phyloP scores from a whole-genome alignment of 768 basidiomycete species.

The Terana coerulea region DNA sequence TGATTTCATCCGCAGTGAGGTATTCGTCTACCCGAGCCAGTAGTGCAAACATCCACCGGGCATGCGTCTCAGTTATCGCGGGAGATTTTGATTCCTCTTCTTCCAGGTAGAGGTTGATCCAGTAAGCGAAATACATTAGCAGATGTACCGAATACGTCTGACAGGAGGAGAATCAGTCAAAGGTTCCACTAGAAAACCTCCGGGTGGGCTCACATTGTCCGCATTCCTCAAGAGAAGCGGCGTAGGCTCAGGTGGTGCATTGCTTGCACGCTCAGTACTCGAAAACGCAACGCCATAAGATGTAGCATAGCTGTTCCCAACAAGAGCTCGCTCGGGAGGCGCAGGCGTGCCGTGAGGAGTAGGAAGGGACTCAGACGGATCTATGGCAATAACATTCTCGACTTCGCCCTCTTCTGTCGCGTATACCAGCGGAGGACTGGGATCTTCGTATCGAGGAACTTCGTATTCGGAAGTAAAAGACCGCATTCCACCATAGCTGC shows the following conservation, averaged over 20 bases:
- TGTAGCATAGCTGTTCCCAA: neutral
- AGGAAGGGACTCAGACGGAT: slow-evolving; percentile 36
- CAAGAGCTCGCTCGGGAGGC: slow-evolving; percentile 13
- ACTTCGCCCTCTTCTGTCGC: slow-evolving; percentile 42
- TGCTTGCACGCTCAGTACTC: neutral
- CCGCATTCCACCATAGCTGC: slow-evolving; percentile 29
- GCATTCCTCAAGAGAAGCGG: slow-evolving; percentile 53
- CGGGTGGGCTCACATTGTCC: slow-evolving; percentile 54
- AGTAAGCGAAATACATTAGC: slow-evolving; percentile 80
- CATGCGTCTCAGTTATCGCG: slow-evolving; percentile 52
- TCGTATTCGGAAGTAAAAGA: slow-evolving; percentile 32
- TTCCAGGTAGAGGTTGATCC: slow-evolving; percentile 65
- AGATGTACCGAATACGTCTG: slow-evolving; percentile 72
- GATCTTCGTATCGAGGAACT: slow-evolving; percentile 11
- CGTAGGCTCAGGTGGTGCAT: slow-evolving; percentile 49
- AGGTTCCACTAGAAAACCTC: slow-evolving; percentile 3
- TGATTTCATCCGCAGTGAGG: slow-evolving; percentile 73
- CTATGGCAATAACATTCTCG: slow-evolving; percentile 31
- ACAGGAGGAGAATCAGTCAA: neutral
- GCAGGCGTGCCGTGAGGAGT: slow-evolving; percentile 39
- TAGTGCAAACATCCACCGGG: slow-evolving; percentile 76
- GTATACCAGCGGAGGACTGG: slow-evolving; percentile 18
- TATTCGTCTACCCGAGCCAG: slow-evolving; percentile 66
- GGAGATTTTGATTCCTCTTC: slow-evolving; percentile 33
- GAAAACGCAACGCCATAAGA: neutral